These are phyloP conservation scores for Cystofilobasidium macerans DNA, from an alignment of 768 basidiomycete genomes.

Conservation along the genomic window DNA sequence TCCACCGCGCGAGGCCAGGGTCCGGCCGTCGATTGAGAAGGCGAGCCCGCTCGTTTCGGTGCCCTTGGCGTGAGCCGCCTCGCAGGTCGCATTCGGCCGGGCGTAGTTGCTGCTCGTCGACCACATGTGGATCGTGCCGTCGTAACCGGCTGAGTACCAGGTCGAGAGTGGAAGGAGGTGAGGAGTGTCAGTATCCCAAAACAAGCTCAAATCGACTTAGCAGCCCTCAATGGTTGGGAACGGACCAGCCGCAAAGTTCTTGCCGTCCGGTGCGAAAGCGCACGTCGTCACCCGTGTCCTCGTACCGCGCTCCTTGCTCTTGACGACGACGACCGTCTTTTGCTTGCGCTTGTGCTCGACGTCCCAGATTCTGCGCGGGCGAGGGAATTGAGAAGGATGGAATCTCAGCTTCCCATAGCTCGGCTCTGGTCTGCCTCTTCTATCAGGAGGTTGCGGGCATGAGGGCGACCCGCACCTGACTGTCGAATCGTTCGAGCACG, in stretches of 20 bases:
- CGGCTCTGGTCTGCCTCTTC: too few species aligned
- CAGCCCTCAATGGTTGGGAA: too few species aligned
- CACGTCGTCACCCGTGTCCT: constrained; percentile 83
- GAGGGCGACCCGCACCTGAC: constrained; percentile 52
- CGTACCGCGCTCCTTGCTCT: constrained; percentile 87
- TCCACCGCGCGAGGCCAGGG: constrained; percentile 76
- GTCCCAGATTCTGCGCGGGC: constrained; percentile 73
- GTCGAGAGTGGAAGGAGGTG: neutral
- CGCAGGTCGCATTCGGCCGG: constrained; percentile 71
- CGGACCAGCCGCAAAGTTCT: constrained; percentile 74
- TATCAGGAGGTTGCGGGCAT: too few species aligned
- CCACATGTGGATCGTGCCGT: constrained; percentile 92
- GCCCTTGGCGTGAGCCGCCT: constrained; percentile 75
- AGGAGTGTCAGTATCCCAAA: neutral
- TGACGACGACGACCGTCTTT: constrained; percentile 89
- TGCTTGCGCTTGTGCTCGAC: constrained; percentile 84
- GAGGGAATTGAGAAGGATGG: neutral
- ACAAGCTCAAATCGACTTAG: too few species aligned
- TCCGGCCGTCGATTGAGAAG: constrained; percentile 78
- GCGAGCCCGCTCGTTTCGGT: constrained; percentile 76
- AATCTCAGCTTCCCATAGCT: too few species aligned
- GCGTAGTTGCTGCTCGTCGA: constrained; percentile 84
- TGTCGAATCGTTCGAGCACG: constrained; percentile 88
- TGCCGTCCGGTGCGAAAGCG: constrained; percentile 81
- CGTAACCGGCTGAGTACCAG: constrained; percentile 56